Evolutionary conservation across 371 early-diverging fungal genomes (phyloP).

Genomic region (Mucor piriformis): DNA sequence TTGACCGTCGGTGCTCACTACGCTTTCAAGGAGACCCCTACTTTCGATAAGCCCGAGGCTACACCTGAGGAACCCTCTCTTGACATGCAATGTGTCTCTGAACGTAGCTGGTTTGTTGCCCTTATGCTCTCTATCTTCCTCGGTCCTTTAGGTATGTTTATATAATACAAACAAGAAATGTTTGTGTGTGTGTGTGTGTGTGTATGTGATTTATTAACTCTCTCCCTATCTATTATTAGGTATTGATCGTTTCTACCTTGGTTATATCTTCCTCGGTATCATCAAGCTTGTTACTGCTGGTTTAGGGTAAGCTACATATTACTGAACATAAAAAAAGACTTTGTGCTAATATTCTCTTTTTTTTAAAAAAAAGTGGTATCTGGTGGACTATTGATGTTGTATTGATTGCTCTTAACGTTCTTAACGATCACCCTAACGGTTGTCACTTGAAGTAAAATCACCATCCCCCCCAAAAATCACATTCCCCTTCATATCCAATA

Average conservation of each 20-base stretch:
- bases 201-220: background rate
- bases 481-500: background rate
- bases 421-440: conserved; percentile 49
- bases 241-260: conserved; percentile 68
- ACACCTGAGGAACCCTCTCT: conserved; percentile 12
- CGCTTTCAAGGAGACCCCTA: conserved; percentile 18
- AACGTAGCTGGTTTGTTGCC: conserved; percentile 53
- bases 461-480: background rate
- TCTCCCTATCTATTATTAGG: conserved; percentile 21
- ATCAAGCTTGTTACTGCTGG: conserved; percentile 53
- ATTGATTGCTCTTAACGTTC: conserved; percentile 49
- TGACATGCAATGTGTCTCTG: conserved; percentile 43
- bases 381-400: conserved; percentile 52
- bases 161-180: no score
- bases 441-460: conserved; percentile 35
- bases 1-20: conserved; percentile 41
- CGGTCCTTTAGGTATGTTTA: conserved; percentile 51
- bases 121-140: conserved; percentile 52
- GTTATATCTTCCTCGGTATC: conserved; percentile 55
- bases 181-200: no score
- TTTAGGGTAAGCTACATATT: conserved; percentile 17
- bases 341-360: background rate
- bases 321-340: background rate
- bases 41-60: conserved; percentile 12
- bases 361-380: conserved; percentile 30